Evolutionary conservation across 2,329 filamentous ascomycete species (phyloP).

Genomic region (Botryotinia convoluta): DNA sequence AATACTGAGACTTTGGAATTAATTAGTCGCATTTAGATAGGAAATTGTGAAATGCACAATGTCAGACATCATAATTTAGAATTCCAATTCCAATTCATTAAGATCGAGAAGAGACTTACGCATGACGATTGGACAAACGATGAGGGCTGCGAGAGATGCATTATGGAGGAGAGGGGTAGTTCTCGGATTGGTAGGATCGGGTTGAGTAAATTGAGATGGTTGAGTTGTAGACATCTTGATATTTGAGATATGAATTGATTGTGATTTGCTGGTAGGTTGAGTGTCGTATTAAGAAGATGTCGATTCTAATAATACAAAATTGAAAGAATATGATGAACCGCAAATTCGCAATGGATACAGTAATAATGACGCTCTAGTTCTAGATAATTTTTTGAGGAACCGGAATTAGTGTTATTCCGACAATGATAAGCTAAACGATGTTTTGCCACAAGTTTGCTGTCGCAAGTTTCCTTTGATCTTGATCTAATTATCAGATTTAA

Average conservation of each 20-base stretch:
- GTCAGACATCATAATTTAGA: neutral
- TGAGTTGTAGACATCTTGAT: slow-evolving; percentile 7
- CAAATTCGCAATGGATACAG: neutral
- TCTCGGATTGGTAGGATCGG: slow-evolving; percentile 7
- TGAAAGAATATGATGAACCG: neutral
- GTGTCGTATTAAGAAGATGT: neutral
- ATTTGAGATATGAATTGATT: neutral
- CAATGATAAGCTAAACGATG: neutral
- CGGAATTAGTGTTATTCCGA: slow-evolving; percentile 14
- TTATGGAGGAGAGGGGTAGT: slow-evolving; percentile 27
- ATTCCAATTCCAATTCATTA: neutral
- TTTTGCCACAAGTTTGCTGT: neutral
- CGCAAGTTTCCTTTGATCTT: neutral
- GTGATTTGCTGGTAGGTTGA: neutral
- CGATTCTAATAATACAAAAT: neutral
- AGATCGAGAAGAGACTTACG: neutral
- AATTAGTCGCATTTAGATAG: neutral
- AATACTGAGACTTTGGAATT: neutral
- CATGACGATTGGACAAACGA: slow-evolving; percentile 54
- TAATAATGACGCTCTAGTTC: slow-evolving; percentile 8
- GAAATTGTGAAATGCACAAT: neutral
- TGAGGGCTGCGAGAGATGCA: slow-evolving; percentile 45
- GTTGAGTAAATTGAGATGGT: slow-evolving; percentile 6
- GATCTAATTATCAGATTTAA: neutral
- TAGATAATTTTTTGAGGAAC: neutral